phyloP scores from a whole-genome alignment of 257 asterid genomes.

The Datura wrightii region DNA sequence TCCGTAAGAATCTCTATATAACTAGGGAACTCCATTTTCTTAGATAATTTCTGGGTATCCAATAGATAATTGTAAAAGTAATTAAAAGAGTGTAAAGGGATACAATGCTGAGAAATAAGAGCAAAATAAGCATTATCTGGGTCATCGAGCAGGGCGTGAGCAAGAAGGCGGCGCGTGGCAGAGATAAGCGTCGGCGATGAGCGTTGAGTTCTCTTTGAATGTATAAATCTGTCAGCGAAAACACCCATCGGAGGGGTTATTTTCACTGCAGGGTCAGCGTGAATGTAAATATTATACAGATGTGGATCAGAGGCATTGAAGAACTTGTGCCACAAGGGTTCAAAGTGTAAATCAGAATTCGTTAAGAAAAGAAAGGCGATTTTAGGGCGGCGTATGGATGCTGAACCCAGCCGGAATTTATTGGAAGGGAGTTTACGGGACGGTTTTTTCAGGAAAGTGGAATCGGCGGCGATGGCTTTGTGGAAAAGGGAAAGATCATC shows the following conservation, averaged over 20 bases:
- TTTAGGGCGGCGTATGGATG: slow-evolving; percentile 75
- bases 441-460: slow-evolving; percentile 33
- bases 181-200: slow-evolving; percentile 85
- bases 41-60: slow-evolving; percentile 58
- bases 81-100: slow-evolving; percentile 69
- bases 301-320: slow-evolving; percentile 55
- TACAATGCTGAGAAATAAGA: slow-evolving; percentile 65
- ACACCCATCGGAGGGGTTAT: slow-evolving; percentile 56
- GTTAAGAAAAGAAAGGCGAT: slow-evolving; percentile 88
- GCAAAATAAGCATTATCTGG: slow-evolving; percentile 67
- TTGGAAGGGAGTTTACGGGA: slow-evolving; percentile 55
- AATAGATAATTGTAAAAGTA: slow-evolving; percentile 63
- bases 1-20: slow-evolving; percentile 69
- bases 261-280: slow-evolving; percentile 67
- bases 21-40: slow-evolving; percentile 58
- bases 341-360: slow-evolving; percentile 72
- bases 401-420: slow-evolving; percentile 65
- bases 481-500: slow-evolving; percentile 90
- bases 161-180: slow-evolving; percentile 73
- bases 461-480: slow-evolving; percentile 68
- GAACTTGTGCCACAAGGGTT: slow-evolving; percentile 78
- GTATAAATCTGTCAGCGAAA: slow-evolving; percentile 57
- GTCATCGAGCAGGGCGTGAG: slow-evolving; percentile 73
- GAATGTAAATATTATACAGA: slow-evolving; percentile 81
- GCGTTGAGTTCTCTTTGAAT: slow-evolving; percentile 80